Evolutionary conservation across 345 rosid genomes (phyloP).

Genomic region (Gossypium stocksii): DNA sequence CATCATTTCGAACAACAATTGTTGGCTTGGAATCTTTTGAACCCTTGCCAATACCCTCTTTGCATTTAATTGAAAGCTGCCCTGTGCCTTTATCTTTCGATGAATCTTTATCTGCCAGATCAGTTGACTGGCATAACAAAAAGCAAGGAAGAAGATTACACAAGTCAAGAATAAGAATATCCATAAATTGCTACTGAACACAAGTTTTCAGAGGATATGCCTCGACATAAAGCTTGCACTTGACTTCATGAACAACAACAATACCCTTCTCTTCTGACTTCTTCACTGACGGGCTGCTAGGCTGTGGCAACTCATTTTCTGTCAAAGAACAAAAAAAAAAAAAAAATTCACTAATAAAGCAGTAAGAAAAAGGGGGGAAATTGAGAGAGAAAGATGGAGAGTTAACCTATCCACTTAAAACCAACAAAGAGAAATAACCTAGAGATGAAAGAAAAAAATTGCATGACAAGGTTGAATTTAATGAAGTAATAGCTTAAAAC

Average conservation of each 20-base stretch:
- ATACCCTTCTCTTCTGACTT: slow-evolving; percentile 84
- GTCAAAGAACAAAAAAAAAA: slow-evolving; percentile 21
- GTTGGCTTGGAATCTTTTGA: slow-evolving; percentile 86
- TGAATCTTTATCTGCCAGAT: slow-evolving; percentile 63
- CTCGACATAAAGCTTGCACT: slow-evolving; percentile 94
- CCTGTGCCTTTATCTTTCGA: slow-evolving; percentile 98
- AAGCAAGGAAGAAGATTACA: not conserved
- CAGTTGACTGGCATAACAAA: slow-evolving; percentile 51
- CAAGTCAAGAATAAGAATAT: not conserved
- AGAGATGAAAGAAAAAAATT: not conserved
- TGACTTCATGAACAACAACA: slow-evolving; percentile 79
- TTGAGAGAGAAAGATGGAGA: not conserved
- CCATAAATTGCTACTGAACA: not conserved
- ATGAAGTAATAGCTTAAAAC: not conserved
- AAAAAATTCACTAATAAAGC: slow-evolving; percentile 5
- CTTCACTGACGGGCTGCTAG: slow-evolving; percentile 90
- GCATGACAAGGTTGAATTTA: slow-evolving; percentile 7
- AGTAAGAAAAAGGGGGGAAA: slow-evolving; percentile 2
- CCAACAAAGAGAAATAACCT: slow-evolving; percentile 5
- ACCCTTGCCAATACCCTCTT: slow-evolving; percentile 77
- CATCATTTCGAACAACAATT: slow-evolving; percentile 75
- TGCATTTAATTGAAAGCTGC: slow-evolving; percentile 78
- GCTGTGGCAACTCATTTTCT: slow-evolving; percentile 72
- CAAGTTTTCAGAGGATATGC: slow-evolving; percentile 28
- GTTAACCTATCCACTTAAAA: slow-evolving; percentile 8